Evolutionary conservation across 768 basidiomycete species (phyloP), one percentile per base, ranked within the genome.

Genomic region (Macrolepiota albuminosa): DNA sequence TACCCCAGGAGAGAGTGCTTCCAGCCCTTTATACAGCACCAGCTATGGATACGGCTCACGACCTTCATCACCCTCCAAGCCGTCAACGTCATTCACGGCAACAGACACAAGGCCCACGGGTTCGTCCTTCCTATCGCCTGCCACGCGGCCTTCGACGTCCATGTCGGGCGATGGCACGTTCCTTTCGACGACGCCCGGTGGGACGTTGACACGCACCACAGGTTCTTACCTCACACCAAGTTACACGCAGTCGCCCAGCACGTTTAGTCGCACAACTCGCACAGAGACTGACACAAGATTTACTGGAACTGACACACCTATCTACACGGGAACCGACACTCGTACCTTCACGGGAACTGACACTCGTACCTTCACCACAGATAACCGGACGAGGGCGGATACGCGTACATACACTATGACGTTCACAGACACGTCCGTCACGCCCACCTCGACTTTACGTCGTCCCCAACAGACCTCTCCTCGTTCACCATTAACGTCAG

Each of bases 401-500:
- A 57, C 62, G 2, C 54, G 54, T 21, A 63, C 62, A 0, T 74
- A 75, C 58, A 82, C 84, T 0, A 67, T 70, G 51, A 66, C 73
- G 13, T 71, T 68, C 51, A 71, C 76, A 5, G 66, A 69, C n/a
- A 71, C 75, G 3, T 73, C 78, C 6, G 61, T 69, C 1, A 81
- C 81, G 1, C 81, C 85, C 2, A 80, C 78, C 0, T 77, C 86
- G 0, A 73, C 83, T 11, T 72, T 89, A 18, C 84, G 85, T 42
- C 80, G 86, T 45, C 84, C 86, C 3, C 83, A 87, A 57, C 55
- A 56, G 5, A 77, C 77, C 0, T 84, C 86, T 4, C 87, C 89
- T 4, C 82, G 87, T 9, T 88, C 87, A 4, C 88, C 90, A 1
- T 75, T 90, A 31, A 78, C 85, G 0, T 89, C 86, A 4, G 87